These are phyloP conservation scores for Boletus reticuloceps DNA, from an alignment of 768 basidiomycete species.

Conservation along the genomic window DNA sequence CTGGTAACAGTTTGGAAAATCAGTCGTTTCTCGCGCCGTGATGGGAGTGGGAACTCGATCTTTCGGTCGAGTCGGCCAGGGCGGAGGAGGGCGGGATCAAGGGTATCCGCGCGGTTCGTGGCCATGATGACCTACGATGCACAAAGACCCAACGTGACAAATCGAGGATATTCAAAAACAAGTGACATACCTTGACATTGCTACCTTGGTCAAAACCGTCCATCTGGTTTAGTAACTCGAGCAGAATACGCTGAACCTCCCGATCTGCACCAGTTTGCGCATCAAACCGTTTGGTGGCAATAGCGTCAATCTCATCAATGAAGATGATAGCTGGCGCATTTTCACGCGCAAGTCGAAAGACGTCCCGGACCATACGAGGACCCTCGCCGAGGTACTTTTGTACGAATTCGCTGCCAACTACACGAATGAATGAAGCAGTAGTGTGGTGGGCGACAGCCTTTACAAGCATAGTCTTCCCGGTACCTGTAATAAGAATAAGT, in stretches of 20 bases:
- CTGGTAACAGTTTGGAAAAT: constrained; percentile 97
- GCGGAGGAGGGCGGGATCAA: constrained; percentile 95
- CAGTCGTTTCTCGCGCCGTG: constrained; percentile 89
- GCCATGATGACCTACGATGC: constrained; percentile 92
- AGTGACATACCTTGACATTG: constrained; percentile 81
- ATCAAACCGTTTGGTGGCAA: constrained; percentile 99
- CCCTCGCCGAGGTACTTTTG: constrained; percentile 99
- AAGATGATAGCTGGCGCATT: constrained; percentile 98
- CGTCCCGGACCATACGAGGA: constrained; percentile 99
- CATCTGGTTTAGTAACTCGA: constrained; percentile 98
- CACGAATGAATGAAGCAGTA: constrained; percentile 95
- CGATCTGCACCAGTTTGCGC: constrained; percentile 99
- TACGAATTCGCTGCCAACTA: constrained; percentile 97
- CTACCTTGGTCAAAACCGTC: constrained; percentile 99
- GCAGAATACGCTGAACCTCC: constrained; percentile 96
- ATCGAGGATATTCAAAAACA: background rate
- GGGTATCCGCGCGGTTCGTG: constrained; percentile 96
- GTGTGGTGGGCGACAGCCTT: constrained; percentile 99
- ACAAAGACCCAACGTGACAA: background rate
- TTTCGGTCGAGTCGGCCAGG: constrained; percentile 98
- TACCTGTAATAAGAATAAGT: constrained; percentile 53
- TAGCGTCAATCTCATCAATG: constrained; percentile 98
- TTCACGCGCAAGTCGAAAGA: constrained; percentile 95
- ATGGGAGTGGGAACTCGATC: constrained; percentile 97
- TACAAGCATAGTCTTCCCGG: constrained; percentile 99